These are phyloP conservation scores for Vitis cinerea DNA, from an alignment of 164 flowering plant species.

Conservation along the genomic window DNA sequence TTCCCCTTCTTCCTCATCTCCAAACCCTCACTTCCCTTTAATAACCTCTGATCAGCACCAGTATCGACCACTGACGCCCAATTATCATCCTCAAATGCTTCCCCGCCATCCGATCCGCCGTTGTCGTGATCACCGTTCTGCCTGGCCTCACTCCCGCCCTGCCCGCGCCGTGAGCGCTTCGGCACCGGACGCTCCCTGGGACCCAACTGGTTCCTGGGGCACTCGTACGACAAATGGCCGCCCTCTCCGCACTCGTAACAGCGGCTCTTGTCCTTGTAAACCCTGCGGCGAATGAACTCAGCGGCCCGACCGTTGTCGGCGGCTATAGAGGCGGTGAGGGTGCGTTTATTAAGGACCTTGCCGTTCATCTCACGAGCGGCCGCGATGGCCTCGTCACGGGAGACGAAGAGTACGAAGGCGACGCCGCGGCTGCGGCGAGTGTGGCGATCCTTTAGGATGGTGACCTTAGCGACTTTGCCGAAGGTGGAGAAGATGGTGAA, in stretches of 20 bases:
- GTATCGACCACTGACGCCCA: slow-evolving; percentile 72
- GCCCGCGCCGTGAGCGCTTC: slow-evolving; percentile 33
- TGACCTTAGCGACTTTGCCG: slow-evolving; percentile 89
- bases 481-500: slow-evolving; percentile 95
- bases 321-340: slow-evolving; percentile 69
- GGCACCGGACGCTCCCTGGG: slow-evolving; percentile 55
- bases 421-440: slow-evolving; percentile 80
- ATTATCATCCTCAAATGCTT: slow-evolving; percentile 45
- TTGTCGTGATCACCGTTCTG: slow-evolving; percentile 15
- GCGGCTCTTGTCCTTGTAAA: slow-evolving; percentile 80
- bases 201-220: slow-evolving; percentile 64
- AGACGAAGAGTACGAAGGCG: slow-evolving; percentile 81
- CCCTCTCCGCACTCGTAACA: slow-evolving; percentile 90
- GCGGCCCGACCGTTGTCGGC: slow-evolving; percentile 82
- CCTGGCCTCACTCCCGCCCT: slow-evolving; percentile 13
- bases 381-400: slow-evolving; percentile 55
- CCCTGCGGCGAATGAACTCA: slow-evolving; percentile 75
- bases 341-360: slow-evolving; percentile 70
- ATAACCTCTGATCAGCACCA: slow-evolving; percentile 44
- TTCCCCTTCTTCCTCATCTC: too few relatives aligned
- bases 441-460: slow-evolving; percentile 70
- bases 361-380: slow-evolving; percentile 72
- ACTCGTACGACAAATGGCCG: slow-evolving; percentile 80
- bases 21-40: too few relatives aligned
- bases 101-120: slow-evolving; percentile 28